Conservation (phyloP, 108 stramenopile species). For the Mediolabrus comicus region DNA sequence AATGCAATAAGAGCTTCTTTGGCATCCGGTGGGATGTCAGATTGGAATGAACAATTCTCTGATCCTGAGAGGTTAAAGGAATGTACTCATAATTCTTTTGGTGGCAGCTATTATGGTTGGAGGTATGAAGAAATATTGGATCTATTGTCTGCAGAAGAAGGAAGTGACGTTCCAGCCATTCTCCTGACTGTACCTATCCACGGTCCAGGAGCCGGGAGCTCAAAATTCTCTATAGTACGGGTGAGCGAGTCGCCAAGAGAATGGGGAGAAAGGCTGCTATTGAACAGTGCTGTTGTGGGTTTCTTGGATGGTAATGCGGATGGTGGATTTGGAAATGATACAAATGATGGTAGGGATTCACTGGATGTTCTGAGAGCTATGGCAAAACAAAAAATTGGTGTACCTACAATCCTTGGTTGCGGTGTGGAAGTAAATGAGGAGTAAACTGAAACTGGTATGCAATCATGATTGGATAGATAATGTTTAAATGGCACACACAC, state of each 20-base stretch:
- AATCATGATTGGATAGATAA: too few species aligned
- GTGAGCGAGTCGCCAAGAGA: constrained; percentile 70
- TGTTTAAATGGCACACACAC: too few species aligned
- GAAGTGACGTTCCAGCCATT: constrained; percentile 41
- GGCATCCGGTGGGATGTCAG: constrained; percentile 33
- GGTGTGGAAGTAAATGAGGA: constrained; percentile 24
- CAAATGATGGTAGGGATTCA: background rate
- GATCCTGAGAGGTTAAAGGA: constrained; percentile 41
- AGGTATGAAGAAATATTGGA: constrained; percentile 19
- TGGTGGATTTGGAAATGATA: constrained; percentile 4
- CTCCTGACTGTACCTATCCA: constrained; percentile 61
- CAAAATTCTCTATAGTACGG: constrained; percentile 62
- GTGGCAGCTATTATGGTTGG: constrained; percentile 67
- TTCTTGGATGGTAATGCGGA: constrained; percentile 31
- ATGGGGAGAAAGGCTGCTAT: constrained; percentile 63
- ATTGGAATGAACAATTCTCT: constrained; percentile 38
- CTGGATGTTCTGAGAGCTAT: constrained; percentile 52
- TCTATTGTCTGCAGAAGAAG: background rate
- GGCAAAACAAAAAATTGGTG: constrained; percentile 63
- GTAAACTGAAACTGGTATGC: background rate
- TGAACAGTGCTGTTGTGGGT: constrained; percentile 63
- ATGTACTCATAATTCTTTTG: constrained; percentile 48
- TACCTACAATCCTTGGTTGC: constrained; percentile 51
- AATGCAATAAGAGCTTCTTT: constrained; percentile 30
- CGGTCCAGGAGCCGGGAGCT: constrained; percentile 51